These are phyloP conservation scores for Venturia aucupariae DNA, from an alignment of 2,329 filamentous ascomycete genomes.

Conservation along the genomic window DNA sequence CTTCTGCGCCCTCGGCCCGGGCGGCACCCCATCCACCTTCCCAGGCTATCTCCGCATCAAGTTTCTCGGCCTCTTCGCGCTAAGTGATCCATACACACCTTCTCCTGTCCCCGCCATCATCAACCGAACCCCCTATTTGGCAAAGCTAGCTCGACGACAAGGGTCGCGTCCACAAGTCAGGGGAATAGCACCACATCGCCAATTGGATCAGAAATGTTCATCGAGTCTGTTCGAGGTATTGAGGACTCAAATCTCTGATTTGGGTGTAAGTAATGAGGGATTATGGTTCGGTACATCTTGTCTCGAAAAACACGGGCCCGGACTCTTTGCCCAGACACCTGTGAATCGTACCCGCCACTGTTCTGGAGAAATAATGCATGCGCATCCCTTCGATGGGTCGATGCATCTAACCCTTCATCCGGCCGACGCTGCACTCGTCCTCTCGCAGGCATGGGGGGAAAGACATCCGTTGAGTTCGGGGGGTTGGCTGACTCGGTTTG, in stretches of 20 bases:
- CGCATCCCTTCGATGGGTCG: slow-evolving; percentile 66
- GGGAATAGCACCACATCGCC: slow-evolving; percentile 75
- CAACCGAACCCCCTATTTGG: slow-evolving; percentile 12
- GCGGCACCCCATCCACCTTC: slow-evolving; percentile 68
- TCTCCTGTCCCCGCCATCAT: slow-evolving; percentile 55
- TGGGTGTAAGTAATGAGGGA: slow-evolving; percentile 23
- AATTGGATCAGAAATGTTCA: slow-evolving; percentile 58
- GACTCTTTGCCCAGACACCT: slow-evolving; percentile 59
- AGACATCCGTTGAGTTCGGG: slow-evolving; percentile 56
- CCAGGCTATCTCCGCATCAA: slow-evolving; percentile 65
- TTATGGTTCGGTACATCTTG: slow-evolving; percentile 54
- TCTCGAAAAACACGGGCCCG: slow-evolving; percentile 74
- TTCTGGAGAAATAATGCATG: slow-evolving; percentile 73
- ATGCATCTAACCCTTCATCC: slow-evolving; percentile 76
- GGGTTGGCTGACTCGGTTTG: slow-evolving; percentile 56
- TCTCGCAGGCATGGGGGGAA: slow-evolving; percentile 74
- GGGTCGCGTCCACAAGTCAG: slow-evolving; percentile 58
- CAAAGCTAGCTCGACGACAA: slow-evolving; percentile 49
- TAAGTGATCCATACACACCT: slow-evolving; percentile 60
- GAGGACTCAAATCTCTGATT: slow-evolving; percentile 40
- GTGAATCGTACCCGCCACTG: slow-evolving; percentile 53
- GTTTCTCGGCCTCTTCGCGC: slow-evolving; percentile 59
- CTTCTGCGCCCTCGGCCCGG: slow-evolving; percentile 69
- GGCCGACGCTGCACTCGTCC: slow-evolving; percentile 60
- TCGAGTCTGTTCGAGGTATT: slow-evolving; percentile 47